Base-by-base conservation (phyloP, 495 filamentous ascomycete species). In the Neurospora tetrasperma region DNA sequence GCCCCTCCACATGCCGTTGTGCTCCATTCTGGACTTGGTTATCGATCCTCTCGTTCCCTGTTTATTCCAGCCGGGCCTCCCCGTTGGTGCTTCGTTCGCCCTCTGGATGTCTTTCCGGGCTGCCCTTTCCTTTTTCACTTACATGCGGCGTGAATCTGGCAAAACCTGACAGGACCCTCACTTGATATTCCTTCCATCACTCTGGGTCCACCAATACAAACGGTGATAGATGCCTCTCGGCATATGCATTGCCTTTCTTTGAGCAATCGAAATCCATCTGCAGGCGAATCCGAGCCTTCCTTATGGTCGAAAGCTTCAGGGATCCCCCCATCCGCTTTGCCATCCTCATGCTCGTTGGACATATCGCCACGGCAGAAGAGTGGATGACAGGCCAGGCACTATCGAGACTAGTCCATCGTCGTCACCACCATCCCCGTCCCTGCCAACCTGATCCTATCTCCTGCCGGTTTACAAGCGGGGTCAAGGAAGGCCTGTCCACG, bases 341-440 rank as follows among this genome's bases (percentile, higher is more conserved):
- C 79, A 77, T 73, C 66, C 71, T 66, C 72, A 75, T 77, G 77
- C 73, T 75, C 75, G 79, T 82, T 82, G 79, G 84, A 83, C 70
- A 78, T 83, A 81, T 83, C 79, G 78, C 82, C 87, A 83, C 85
- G 85, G 86, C 84, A 84, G 86, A 79, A 73, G 79, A 80, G 74
- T 75, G 82, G 79, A 80, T 78, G 78, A 79, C 72, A 79, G 80
- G 82, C 78, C 78, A 79, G 80, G 75, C 74, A 76, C 72, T 74
- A 70, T 79, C 74, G 72, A 70, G 72, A 69, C 72, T 73, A 74
- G 73, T 59, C 74, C 73, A 71, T 76, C 79, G 76, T 79, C 80
- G 79, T 82, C 79, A 80, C 79, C 79, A 71, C 76, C 76, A 80
- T 79, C 73, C 75, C 54, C 54, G 27, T 62, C 54, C 27, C 27